Percentiles rank a stretch among this genome's conserved stretches.
Evolutionary conservation across 2,329 filamentous ascomycete genomes (phyloP).

Genomic region (Talaromyces sp.): DNA sequence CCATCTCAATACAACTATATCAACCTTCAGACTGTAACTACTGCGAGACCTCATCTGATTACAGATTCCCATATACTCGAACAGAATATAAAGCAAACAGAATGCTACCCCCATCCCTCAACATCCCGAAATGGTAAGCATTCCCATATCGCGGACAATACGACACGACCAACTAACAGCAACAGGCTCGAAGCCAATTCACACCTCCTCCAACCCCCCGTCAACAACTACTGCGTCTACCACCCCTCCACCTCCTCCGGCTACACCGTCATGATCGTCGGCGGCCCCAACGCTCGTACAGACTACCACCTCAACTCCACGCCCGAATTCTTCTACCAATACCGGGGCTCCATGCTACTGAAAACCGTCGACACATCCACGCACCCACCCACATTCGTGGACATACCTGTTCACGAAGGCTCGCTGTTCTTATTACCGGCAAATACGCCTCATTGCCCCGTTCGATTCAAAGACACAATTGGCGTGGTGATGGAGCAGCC

Average conservation of each 20-base stretch:
- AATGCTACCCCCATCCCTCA: constrained; percentile 30
- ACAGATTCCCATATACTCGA: too few relatives aligned
- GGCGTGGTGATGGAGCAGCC: constrained; percentile 88
- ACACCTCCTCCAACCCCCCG: constrained; percentile 85
- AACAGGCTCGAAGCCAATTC: constrained; percentile 83
- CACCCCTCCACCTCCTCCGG: constrained; percentile 70
- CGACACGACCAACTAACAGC: background rate
- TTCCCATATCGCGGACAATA: constrained; percentile 12
- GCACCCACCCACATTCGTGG: constrained; percentile 61
- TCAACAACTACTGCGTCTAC: constrained; percentile 98
- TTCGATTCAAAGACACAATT: constrained; percentile 90
- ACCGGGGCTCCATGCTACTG: constrained; percentile 88
- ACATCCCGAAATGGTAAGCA: constrained; percentile 47
- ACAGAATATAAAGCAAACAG: background rate
- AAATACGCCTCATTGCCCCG: constrained; percentile 96
- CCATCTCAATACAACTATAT: background rate
- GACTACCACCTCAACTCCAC: constrained; percentile 99
- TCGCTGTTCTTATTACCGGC: constrained; percentile 89
- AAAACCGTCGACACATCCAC: constrained; percentile 71
- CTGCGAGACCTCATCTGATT: background rate
- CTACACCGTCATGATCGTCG: constrained; percentile 89
- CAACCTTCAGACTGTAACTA: too few relatives aligned
- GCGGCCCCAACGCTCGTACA: constrained; percentile 90
- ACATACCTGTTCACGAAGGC: constrained; percentile 86
- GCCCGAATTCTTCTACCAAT: constrained; percentile 97